Percentiles rank a stretch among this genome's conserved stretches.
phyloP scores from a whole-genome alignment of 2,329 filamentous ascomycete genomes.

The Ophiostoma perfectum region DNA sequence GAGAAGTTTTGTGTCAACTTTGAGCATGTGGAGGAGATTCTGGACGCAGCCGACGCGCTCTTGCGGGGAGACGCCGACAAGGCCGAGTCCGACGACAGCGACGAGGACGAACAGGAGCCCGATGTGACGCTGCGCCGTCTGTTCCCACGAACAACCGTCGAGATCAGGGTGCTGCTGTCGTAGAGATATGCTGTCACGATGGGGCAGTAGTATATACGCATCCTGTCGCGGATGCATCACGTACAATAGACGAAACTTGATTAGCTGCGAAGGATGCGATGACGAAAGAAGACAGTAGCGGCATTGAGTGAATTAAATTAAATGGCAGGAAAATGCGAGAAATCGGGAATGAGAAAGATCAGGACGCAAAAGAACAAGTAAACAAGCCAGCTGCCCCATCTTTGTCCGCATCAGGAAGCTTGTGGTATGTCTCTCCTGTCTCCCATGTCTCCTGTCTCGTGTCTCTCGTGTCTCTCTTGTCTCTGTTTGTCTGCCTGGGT shows the following conservation, averaged over 20 bases:
- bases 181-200: constrained; percentile 28
- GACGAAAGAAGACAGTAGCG: background rate
- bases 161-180: constrained; percentile 55
- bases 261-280: background rate
- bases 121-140: constrained; percentile 37
- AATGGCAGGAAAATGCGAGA: background rate
- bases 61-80: constrained; percentile 29
- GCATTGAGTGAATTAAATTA: background rate
- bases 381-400: background rate
- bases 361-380: background rate
- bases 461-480: background rate
- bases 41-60: constrained; percentile 42
- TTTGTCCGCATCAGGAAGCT: constrained; percentile 1
- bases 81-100: background rate
- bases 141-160: constrained; percentile 55
- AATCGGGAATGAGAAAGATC: background rate
- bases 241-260: background rate
- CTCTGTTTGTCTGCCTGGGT: constrained; percentile 4
- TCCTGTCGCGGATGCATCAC: background rate
- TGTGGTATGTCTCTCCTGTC: background rate
- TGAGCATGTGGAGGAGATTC: constrained; percentile 51
- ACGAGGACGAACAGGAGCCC: background rate
- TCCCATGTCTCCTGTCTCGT: background rate
- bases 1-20: constrained; percentile 83
- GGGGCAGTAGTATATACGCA: too few relatives aligned